Evolutionary conservation across 345 rosid species (phyloP).

Genomic region (Moringa oleifera): DNA sequence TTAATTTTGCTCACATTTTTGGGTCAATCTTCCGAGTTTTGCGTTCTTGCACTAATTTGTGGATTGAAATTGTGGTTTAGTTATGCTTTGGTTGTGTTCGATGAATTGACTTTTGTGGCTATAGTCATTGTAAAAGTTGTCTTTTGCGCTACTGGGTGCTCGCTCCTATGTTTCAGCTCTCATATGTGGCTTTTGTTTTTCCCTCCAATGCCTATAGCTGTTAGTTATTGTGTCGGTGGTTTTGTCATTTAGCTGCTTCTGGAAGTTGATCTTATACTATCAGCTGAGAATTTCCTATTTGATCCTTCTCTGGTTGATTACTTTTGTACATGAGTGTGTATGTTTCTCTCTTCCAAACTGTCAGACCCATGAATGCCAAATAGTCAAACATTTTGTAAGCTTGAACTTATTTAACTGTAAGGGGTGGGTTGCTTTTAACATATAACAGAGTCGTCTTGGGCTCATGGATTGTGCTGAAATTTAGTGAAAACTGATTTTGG

Average conservation of each 20-base stretch:
- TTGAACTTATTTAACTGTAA: not conserved
- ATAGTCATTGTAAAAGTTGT: not conserved
- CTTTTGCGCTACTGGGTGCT: not conserved
- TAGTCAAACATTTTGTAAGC: not conserved
- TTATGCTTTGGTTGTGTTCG: not conserved
- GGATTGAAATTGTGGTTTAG: not conserved
- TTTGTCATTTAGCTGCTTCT: not conserved
- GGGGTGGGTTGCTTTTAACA: not conserved
- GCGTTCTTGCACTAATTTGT: not conserved
- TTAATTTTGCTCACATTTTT: too few species aligned
- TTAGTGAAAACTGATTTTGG: not conserved
- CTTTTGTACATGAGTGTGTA: not conserved
- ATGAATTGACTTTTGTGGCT: not conserved
- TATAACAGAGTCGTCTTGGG: not conserved
- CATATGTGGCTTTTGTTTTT: too few species aligned
- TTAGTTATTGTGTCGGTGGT: not conserved
- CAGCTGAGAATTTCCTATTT: too few species aligned
- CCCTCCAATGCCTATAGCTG: not conserved
- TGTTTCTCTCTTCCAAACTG: too few species aligned
- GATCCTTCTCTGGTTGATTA: not conserved
- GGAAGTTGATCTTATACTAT: too few species aligned
- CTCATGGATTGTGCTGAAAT: not conserved
- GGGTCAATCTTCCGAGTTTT: not conserved
- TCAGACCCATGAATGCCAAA: too few species aligned
- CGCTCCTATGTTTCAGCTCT: not conserved